Evolutionary conservation across 331 rosid species (phyloP).

Genomic region (Cydonia oblonga): DNA sequence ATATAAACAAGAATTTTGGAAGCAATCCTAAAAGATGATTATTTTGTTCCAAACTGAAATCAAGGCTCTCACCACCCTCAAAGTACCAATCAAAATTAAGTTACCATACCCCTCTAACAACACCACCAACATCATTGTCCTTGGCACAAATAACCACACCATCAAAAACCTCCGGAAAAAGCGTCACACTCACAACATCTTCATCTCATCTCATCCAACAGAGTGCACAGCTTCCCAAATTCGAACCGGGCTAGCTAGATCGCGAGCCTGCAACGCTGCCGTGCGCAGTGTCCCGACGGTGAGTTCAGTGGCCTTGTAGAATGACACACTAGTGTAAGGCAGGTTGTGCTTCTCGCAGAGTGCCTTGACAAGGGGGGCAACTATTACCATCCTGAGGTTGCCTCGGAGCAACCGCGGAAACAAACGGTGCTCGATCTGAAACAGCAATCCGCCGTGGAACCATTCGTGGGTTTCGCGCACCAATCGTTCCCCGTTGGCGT

Average conservation of each 20-base stretch:
- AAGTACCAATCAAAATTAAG: conserved; percentile 2
- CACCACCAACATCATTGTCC: neutral
- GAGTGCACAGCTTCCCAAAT: conserved; percentile 40
- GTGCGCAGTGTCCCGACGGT: conserved; percentile 18
- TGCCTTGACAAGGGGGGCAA: conserved; percentile 29
- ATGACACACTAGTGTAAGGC: conserved; percentile 27
- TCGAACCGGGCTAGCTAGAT: conserved; percentile 24
- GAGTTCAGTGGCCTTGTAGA: conserved; percentile 20
- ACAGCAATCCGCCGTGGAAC: conserved; percentile 43
- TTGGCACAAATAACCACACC: neutral
- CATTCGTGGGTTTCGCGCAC: conserved; percentile 35
- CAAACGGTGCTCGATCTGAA: conserved; percentile 38
- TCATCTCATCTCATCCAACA: conserved; percentile 10
- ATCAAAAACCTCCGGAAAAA: neutral
- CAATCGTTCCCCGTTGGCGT: conserved; percentile 27
- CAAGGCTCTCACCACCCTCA: conserved; percentile 10
- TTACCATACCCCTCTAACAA: neutral
- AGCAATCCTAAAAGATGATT: neutral
- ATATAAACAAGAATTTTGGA: neutral
- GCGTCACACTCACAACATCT: neutral
- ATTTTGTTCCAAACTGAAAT: conserved; percentile 12
- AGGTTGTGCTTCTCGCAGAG: conserved; percentile 36
- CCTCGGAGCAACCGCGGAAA: conserved; percentile 26
- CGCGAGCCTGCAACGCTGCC: conserved; percentile 40
- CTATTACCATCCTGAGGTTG: conserved; percentile 23